Evolutionary conservation across 2,329 filamentous ascomycete species (phyloP), one percentile per base, ranked within the genome.

Genomic region (Pseudofabraea citricarpa): DNA sequence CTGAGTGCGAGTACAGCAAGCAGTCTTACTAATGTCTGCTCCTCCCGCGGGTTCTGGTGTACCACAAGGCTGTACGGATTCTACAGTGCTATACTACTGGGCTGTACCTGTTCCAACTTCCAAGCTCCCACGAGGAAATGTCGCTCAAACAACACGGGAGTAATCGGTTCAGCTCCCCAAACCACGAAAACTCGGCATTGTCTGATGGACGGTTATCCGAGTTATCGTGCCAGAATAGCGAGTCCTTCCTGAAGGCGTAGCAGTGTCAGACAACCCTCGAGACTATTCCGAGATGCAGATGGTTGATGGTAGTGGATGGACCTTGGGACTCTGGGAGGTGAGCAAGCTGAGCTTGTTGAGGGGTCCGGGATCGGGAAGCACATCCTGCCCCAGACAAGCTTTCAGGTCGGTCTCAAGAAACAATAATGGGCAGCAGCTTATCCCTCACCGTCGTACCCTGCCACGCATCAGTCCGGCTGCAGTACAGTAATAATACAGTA

Each of bases 211-310:
- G 19, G 22, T 15, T 41, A 45, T 45, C 47, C 47, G 47, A 44
- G 36, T 47, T 48, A 46, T 48, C 47, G 44, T 48, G 39, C n/a
- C n/a, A n/a, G n/a, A n/a, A n/a, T n/a, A n/a, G n/a, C n/a, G n/a
- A n/a, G 39, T 39, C 8, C 19, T 6, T 9, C 27, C 16, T n/a
- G n/a, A 12, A 13, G 35, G 35, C 35, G 9, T 18, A 37, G 35
- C 15, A 42, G 18, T 48, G 60, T 75, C 2, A 70, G 68, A 35
- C 33, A 19, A 29, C 24, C 36, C 33, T 38, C 26, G 32, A 37
- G 19, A 29, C 27, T 20, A 40, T 21, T 37, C 35, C 35, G 20
- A 36, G 32, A n/a, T 20, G 6, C n/a, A 12, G 12, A 22, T 18
- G 35, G 20, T 9, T 37, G 16, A 19, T 15, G 19, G 15, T 12